Base-by-base conservation (phyloP, 306 rosid genomes). In the Macrotyloma uniflorum region DNA sequence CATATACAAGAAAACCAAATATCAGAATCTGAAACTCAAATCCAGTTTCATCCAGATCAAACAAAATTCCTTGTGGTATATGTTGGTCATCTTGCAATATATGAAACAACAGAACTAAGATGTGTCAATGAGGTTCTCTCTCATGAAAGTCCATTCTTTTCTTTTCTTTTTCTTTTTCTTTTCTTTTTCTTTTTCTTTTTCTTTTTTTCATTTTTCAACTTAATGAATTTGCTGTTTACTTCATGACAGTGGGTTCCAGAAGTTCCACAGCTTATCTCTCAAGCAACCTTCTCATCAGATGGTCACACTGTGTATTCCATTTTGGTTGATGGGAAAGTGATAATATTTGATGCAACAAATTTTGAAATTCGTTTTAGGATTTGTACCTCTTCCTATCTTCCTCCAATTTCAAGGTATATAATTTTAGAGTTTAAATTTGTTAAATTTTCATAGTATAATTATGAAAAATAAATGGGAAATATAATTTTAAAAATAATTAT, bases 271-370 rank as follows among this genome's bases (percentile, higher is more conserved):
- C 28, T 24, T 1, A 82, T 88, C 67, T 30, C 80, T 8, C 75
- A 84, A 19, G 91, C 86, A 47, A 74, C 85, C 16, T 88, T 74
- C 67, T 86, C 89, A 36, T 81, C 66, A 11, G 77, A 82, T 65
- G 77, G 86, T 54, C 35, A 30, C 23, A 33, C 23, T 16, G 70
- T 88, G 49, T 85, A 65, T 76, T 86, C 83, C 8, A 33, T 80
- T 72, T 82, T 79, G 58, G 64, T 19, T 35, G 80, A 83, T 72
- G 88, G 83, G 58, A 61, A 9, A 70, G 26, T 84, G 5, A 42
- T 58, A 23, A 40, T 86, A 69, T 77, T 86, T 23, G 64, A 58
- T 64, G 67, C 85, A 55, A 42, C 16, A 28, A 80, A 62, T 35
- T 82, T 88, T 6, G 16, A 47, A 22, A 50, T 75, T 57, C 35